phyloP scores from a whole-genome alignment of 2,329 filamentous ascomycete genomes.

The Talaromyces sp. region DNA sequence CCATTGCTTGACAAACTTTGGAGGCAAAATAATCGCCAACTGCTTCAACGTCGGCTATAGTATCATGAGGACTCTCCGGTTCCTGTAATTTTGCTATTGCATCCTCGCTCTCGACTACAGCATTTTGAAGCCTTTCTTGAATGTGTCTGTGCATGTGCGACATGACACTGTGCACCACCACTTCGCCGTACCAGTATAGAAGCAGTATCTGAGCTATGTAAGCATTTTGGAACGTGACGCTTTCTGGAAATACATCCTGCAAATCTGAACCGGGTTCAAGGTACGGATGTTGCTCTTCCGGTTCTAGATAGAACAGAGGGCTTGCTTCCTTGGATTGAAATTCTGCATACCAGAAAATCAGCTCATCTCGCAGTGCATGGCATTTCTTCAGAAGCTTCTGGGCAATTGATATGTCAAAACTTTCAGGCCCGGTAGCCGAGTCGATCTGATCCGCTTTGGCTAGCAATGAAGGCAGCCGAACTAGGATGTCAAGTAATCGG shows the following conservation, averaged over 20 bases:
- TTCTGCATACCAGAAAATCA: conserved; percentile 8
- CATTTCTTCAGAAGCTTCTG: conserved; percentile 6
- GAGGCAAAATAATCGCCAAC: conserved; percentile 10
- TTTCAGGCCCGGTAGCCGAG: background rate
- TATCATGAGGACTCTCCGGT: background rate
- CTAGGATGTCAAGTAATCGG: conserved; percentile 8
- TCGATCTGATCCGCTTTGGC: conserved; percentile 10
- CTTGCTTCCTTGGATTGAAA: conserved; percentile 9
- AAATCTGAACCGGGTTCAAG: conserved; percentile 9
- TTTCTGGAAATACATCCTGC: conserved; percentile 8
- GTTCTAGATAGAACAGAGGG: conserved; percentile 9
- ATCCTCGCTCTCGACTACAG: background rate
- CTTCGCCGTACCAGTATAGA: conserved; percentile 12
- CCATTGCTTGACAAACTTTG: conserved; percentile 13
- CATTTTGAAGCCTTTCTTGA: background rate
- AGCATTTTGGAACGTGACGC: conserved; percentile 7
- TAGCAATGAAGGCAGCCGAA: conserved; percentile 7
- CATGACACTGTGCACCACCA: conserved; percentile 11
- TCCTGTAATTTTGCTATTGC: background rate
- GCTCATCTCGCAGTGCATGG: conserved; percentile 5
- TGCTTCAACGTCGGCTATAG: conserved; percentile 2
- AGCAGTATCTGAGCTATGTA: conserved; percentile 10
- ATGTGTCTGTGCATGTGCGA: conserved; percentile 5
- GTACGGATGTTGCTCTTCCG: conserved; percentile 11
- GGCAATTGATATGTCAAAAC: background rate